phyloP scores from a whole-genome alignment of 139 green algal genomes.

The Micractinium conductrix region DNA sequence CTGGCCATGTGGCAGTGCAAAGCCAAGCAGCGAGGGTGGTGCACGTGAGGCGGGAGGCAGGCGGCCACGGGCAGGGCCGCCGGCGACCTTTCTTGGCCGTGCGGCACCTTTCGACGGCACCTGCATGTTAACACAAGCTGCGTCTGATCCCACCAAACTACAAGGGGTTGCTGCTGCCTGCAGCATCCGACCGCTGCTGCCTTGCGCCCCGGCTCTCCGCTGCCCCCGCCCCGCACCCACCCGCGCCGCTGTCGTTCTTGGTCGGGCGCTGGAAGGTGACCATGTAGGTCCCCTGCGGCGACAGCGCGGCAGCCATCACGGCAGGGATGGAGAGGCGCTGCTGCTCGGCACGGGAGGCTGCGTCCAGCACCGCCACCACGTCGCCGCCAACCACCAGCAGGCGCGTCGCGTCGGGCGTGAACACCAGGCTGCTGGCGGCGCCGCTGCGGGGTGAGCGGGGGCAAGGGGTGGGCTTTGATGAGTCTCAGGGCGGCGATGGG shows the following conservation, averaged over 20 bases:
- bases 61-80: no score
- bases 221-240: conserved; percentile 1
- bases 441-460: neutral
- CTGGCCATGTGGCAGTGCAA: no score
- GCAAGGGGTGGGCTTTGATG: neutral
- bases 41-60: no score
- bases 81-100: no score
- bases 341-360: conserved; percentile 4
- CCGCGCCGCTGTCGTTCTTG: conserved; percentile 54
- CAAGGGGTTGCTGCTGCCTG: no score
- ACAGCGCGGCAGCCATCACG: conserved; percentile 55
- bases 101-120: no score
- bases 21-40: no score
- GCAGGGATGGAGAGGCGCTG: conserved; percentile 35
- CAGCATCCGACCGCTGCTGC: neutral
- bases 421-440: conserved; percentile 28
- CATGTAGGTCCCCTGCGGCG: conserved; percentile 56
- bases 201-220: neutral
- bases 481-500: neutral
- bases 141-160: no score
- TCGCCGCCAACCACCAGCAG: conserved; percentile 35
- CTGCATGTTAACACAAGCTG: no score
- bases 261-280: conserved; percentile 66
- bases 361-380: conserved; percentile 43
- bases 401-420: conserved; percentile 43